A percentile compares a stretch with the other conserved stretches of the same genome.
These are phyloP conservation scores for Colletotrichum sp. DNA, from an alignment of 2,329 filamentous ascomycete species.

Conservation along the genomic window DNA sequence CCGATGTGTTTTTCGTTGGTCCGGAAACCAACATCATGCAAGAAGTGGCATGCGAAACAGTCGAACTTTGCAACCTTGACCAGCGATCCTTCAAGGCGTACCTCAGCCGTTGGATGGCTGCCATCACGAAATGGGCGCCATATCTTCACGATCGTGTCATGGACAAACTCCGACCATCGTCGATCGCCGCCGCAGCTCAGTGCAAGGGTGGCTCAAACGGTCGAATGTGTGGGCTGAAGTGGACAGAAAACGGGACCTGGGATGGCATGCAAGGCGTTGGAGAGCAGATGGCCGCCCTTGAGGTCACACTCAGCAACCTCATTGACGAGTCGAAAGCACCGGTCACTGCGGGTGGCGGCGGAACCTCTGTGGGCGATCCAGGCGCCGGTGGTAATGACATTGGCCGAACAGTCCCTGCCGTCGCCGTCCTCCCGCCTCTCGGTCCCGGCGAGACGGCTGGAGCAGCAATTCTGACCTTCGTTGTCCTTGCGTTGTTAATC, in stretches of 20 bases:
- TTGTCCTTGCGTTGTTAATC: conserved; percentile 60
- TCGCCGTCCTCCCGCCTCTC: conserved; percentile 36
- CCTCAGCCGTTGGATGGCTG: conserved; percentile 65
- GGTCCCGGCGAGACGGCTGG: conserved; percentile 68
- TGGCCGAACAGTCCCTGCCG: conserved; percentile 36
- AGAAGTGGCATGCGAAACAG: conserved; percentile 69
- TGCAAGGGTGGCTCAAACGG: conserved; percentile 63
- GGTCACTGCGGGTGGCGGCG: conserved; percentile 58
- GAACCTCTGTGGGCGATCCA: conserved; percentile 57
- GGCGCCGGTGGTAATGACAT: conserved; percentile 51
- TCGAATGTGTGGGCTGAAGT: conserved; percentile 65
- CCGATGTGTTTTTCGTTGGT: conserved; percentile 59
- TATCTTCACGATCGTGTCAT: conserved; percentile 60
- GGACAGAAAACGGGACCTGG: conserved; percentile 58
- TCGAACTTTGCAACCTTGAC: conserved; percentile 65
- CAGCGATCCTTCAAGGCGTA: conserved; percentile 71
- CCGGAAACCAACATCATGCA: conserved; percentile 62
- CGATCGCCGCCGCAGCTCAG: conserved; percentile 60
- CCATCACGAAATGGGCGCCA: conserved; percentile 68
- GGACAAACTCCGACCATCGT: conserved; percentile 58
- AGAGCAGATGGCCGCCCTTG: conserved; percentile 74
- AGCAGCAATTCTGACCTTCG: conserved; percentile 67
- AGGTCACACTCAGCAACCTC: conserved; percentile 67
- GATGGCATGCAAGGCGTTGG: conserved; percentile 69
- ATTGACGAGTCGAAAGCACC: conserved; percentile 45